A percentile compares a stretch with the other conserved stretches of the same genome.
Conservation (phyloP, 2,329 filamentous ascomycete species). For the Neoarthrinium moseri region DNA sequence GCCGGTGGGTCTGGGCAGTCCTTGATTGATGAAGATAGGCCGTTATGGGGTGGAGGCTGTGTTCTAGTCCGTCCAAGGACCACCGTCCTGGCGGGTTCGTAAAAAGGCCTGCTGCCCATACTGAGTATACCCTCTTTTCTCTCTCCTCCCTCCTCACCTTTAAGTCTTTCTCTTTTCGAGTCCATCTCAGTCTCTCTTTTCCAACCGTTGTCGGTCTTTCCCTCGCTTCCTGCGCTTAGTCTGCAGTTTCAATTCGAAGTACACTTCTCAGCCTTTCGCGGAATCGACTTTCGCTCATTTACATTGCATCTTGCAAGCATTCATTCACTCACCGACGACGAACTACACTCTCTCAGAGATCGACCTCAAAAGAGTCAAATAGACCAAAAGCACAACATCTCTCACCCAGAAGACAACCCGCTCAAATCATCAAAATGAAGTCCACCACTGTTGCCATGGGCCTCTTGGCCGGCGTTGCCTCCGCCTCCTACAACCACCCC, state of each 20-base stretch:
- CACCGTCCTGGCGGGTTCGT: conserved; percentile 8
- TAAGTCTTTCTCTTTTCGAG: conserved; percentile 10
- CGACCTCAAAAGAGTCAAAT: conserved; percentile 16
- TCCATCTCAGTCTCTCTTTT: conserved; percentile 26
- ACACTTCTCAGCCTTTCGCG: conserved; percentile 17
- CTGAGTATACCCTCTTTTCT: conserved; percentile 19
- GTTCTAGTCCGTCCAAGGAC: not conserved
- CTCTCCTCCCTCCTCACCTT: conserved; percentile 10
- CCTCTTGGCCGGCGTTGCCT: conserved; percentile 29
- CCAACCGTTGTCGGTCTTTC: conserved; percentile 25
- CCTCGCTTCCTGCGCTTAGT: conserved; percentile 24
- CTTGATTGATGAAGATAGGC: conserved; percentile 4
- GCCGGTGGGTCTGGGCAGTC: conserved; percentile 3
- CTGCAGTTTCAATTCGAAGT: conserved; percentile 24
- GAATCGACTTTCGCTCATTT: conserved; percentile 35
- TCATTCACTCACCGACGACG: conserved; percentile 27
- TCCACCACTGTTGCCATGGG: conserved; percentile 29
- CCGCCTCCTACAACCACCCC: conserved; percentile 28
- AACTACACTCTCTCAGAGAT: conserved; percentile 27
- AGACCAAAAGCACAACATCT: conserved; percentile 11
- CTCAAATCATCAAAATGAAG: conserved; percentile 28
- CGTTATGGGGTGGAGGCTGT: conserved; percentile 5
- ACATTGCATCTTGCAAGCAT: conserved; percentile 24
- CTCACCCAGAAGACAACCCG: conserved; percentile 2
- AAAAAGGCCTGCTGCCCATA: conserved; percentile 23